Evolutionary conservation across 2,329 filamentous ascomycete genomes (phyloP).

Genomic region (Botrytis hyacinthi): DNA sequence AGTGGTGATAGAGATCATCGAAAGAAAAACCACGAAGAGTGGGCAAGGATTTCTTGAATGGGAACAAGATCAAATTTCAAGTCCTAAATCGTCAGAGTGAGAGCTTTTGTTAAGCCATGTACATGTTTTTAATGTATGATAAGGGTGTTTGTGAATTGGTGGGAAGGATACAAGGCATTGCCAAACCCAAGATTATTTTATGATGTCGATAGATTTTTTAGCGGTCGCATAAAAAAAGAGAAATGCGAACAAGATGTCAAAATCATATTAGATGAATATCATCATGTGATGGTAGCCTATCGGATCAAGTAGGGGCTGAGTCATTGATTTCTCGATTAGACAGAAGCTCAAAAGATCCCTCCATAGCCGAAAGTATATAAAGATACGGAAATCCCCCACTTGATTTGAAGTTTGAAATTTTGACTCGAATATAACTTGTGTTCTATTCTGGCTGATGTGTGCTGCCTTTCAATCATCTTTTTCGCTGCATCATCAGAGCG

Average conservation of each 20-base stretch:
- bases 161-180: slow-evolving; percentile 22
- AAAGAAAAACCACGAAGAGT: slow-evolving; percentile 41
- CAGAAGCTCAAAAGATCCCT: slow-evolving; percentile 25
- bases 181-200: slow-evolving; percentile 15
- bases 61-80: slow-evolving; percentile 22
- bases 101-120: slow-evolving; percentile 12
- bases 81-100: neutral
- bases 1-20: slow-evolving; percentile 67
- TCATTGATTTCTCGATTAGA: slow-evolving; percentile 33
- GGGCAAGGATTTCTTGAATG: slow-evolving; percentile 38
- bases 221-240: slow-evolving; percentile 30
- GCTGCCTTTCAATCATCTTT: slow-evolving; percentile 4
- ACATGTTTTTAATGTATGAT: slow-evolving; percentile 21
- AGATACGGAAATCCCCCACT: slow-evolving; percentile 5
- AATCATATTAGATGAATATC: slow-evolving; percentile 15
- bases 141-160: slow-evolving; percentile 27
- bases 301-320: slow-evolving; percentile 28
- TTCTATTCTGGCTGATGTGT: neutral
- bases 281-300: slow-evolving; percentile 33
- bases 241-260: slow-evolving; percentile 15
- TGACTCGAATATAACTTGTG: neutral
- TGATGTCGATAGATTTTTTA: slow-evolving; percentile 23
- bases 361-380: slow-evolving; percentile 34
- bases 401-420: neutral
- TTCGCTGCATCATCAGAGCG: slow-evolving; percentile 22